Conservation (phyloP, 768 basidiomycete genomes). For the Podaxis carcinomalis region DNA sequence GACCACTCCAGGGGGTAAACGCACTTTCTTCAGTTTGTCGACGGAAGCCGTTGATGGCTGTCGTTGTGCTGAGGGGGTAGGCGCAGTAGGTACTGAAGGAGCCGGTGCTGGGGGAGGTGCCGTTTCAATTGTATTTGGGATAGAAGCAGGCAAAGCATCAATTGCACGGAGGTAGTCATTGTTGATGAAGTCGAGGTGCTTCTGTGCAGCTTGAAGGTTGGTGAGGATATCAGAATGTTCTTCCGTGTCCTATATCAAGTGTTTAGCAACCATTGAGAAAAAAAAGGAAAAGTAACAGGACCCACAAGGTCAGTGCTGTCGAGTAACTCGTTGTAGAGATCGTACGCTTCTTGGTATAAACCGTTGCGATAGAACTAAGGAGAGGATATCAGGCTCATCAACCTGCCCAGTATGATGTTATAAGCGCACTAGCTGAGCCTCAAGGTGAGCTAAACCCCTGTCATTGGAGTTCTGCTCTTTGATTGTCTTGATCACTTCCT, state of each 20-base stretch:
- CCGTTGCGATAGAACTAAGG: slow-evolving; percentile 74
- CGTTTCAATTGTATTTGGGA: slow-evolving; percentile 54
- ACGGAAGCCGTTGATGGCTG: slow-evolving; percentile 29
- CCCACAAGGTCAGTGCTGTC: slow-evolving; percentile 75
- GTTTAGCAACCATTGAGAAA: background rate
- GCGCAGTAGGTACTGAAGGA: slow-evolving; percentile 24
- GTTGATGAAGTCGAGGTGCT: slow-evolving; percentile 81
- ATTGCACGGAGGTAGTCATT: slow-evolving; percentile 62
- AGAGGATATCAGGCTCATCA: background rate
- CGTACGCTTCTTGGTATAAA: slow-evolving; percentile 66
- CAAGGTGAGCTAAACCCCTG: slow-evolving; percentile 70
- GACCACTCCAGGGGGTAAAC: slow-evolving; percentile 71
- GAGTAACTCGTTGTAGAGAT: slow-evolving; percentile 77
- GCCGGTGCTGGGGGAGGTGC: slow-evolving; percentile 49
- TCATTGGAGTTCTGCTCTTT: slow-evolving; percentile 42
- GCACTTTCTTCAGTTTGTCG: slow-evolving; percentile 38
- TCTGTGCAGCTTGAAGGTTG: slow-evolving; percentile 78
- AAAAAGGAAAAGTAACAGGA: slow-evolving; percentile 12
- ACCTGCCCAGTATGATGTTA: background rate
- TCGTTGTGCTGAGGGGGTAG: slow-evolving; percentile 26
- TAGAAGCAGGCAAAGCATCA: slow-evolving; percentile 50
- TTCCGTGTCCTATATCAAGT: slow-evolving; percentile 59
- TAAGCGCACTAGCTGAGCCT: slow-evolving; percentile 78
- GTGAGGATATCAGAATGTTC: slow-evolving; percentile 85
- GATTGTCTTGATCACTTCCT: slow-evolving; percentile 43